Evolutionary conservation across 495 filamentous ascomycete species (phyloP), one percentile per base, ranked within the genome.

Genomic region (Jackrogersella minutella): DNA sequence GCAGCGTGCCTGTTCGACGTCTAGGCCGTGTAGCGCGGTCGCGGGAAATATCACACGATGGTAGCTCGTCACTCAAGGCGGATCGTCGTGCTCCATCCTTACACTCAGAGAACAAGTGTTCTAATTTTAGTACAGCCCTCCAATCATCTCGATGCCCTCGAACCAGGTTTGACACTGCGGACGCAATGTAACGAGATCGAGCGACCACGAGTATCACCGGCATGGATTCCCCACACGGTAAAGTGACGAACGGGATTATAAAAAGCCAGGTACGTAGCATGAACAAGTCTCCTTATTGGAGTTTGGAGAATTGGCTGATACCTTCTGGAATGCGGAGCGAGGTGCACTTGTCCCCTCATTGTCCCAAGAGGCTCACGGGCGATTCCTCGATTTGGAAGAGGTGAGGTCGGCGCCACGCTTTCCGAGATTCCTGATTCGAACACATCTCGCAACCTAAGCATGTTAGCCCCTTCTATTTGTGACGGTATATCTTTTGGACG

Each of bases 351-450:
- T 43, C 36, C 53, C 26, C 34, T 51, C 28, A 39, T 36, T 5
- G 6, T 34, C 5, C 28, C 3, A 28, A 54, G 60, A 64, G 55
- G 62, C 57, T 61, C 55, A 47, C 40, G 17, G 61, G 43, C 13
- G 44, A 17, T 53, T 62, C 31, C 53, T 53, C 44, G 22, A 66
- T 68, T 8, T 11, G 55, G 58, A 46, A 30, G 46, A 17, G 17
- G 51, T 61, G 71, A 72, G 47, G 62, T 65, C 71, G 71, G 71
- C 62, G 65, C 43, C 19, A 72, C 24, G 50, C 26, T 62, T 59
- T 69, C 71, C 71, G 71, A 64, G 21, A 50, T 50, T 59, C 24
- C 53, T 22, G 3, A 68, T 62, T 46, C n/a, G 36, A 56, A 24
- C 14, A 26, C 8, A n/a, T 10, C 14, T 51, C 14, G 43, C 10